A percentile compares a stretch with the other conserved stretches of the same genome.
Evolutionary conservation across 2,329 filamentous ascomycete species (phyloP).

Genomic region (Sordariomycetes sp.): DNA sequence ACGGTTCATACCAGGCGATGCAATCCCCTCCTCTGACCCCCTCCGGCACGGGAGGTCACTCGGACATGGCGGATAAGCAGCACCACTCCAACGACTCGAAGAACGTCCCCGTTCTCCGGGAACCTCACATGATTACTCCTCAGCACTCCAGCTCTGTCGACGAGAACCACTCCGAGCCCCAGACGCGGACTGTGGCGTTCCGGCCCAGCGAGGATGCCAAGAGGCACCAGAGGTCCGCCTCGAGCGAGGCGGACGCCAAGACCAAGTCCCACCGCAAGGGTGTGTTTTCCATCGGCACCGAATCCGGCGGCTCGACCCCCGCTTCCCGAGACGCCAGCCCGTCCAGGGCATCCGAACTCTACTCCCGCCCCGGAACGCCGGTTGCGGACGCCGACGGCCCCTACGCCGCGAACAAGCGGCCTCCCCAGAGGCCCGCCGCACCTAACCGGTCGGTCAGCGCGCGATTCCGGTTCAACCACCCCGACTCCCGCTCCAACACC

Average conservation of each 20-base stretch:
- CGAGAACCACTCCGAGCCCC: conserved; percentile 26
- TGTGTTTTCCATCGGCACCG: conserved; percentile 29
- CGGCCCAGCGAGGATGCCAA: conserved; percentile 26
- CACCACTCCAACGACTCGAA: background rate
- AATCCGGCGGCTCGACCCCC: conserved; percentile 18
- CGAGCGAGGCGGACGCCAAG: conserved; percentile 14
- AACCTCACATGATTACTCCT: conserved; percentile 47
- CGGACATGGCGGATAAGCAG: conserved; percentile 7
- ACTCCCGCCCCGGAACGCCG: conserved; percentile 65
- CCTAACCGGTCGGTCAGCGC: conserved; percentile 55
- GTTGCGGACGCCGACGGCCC: conserved; percentile 72
- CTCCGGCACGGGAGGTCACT: conserved; percentile 46
- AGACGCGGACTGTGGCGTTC: conserved; percentile 24
- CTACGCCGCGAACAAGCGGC: conserved; percentile 70
- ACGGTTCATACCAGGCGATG: background rate
- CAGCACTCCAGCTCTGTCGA: conserved; percentile 50
- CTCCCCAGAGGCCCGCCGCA: conserved; percentile 52
- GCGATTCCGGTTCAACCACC: conserved; percentile 76
- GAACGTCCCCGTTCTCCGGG: conserved; percentile 8
- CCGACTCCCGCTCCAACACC: conserved; percentile 41
- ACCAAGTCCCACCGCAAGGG: conserved; percentile 32
- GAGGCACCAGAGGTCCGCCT: conserved; percentile 14
- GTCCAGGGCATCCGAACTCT: conserved; percentile 47
- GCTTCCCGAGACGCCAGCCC: conserved; percentile 51
- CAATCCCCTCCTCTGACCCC: conserved; percentile 77